A percentile compares a stretch with the other conserved stretches of the same genome.
phyloP scores from a whole-genome alignment of 257 asterid genomes.

The Echium plantagineum region DNA sequence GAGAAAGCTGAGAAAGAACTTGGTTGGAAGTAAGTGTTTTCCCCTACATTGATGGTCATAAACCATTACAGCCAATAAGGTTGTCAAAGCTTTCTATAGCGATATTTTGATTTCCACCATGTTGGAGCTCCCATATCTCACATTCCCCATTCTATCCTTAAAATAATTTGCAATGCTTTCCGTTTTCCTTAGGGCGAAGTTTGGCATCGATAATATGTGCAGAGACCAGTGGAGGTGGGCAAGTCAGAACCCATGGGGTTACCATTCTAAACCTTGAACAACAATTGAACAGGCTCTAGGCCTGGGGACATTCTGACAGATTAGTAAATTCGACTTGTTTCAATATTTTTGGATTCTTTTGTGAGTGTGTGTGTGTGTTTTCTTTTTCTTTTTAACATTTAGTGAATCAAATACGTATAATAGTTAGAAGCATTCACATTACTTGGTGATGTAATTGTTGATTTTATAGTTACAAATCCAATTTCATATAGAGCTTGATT shows the following conservation, averaged over 20 bases:
- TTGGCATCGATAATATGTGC: conserved; percentile 76
- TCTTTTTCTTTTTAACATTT: too few species aligned
- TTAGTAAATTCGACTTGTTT: neutral
- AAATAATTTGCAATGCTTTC: too few species aligned
- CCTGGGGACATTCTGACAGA: neutral
- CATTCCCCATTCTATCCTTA: too few species aligned
- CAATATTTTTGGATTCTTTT: neutral
- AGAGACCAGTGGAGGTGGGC: conserved; percentile 97
- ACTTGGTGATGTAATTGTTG: too few species aligned
- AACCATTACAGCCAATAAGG: too few species aligned
- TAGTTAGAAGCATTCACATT: neutral
- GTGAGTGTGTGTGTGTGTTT: too few species aligned
- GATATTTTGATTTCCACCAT: too few species aligned
- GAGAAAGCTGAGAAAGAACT: conserved; percentile 72
- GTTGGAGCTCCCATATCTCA: too few species aligned
- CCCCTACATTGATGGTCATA: neutral
- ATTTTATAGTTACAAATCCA: neutral
- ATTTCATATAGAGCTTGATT: neutral
- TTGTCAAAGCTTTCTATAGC: too few species aligned
- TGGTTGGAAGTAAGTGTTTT: conserved; percentile 75
- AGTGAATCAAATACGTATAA: neutral
- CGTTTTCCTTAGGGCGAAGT: conserved; percentile 57
- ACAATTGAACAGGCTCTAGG: neutral
- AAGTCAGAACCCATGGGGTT: conserved; percentile 76
- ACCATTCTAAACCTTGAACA: conserved; percentile 28